Evolutionary conservation across 768 basidiomycete genomes (phyloP), one percentile per base, ranked within the genome.

Genomic region (Lentinus tigrinus): DNA sequence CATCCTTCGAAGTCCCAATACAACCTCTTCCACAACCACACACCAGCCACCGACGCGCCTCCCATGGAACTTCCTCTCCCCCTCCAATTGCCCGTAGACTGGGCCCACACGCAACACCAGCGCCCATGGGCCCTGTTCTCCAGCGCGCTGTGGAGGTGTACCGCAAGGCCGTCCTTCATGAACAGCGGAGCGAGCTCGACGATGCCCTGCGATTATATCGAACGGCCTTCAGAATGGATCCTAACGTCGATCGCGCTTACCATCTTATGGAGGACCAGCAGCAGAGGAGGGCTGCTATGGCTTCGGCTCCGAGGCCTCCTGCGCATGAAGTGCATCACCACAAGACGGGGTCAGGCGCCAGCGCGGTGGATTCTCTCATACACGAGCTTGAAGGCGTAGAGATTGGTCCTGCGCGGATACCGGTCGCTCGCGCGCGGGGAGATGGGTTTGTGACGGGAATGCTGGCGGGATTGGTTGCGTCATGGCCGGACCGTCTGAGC

Each of bases 171-270:
- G 79, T 93, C 28, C 77, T 83, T 38, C 77, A 81, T 46, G 94
- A 97, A 70, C 88, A 91, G 67, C 74, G 73, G 43, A 85, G 92
- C 38, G 75, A 88, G 58, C 75, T 93, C 48, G 89, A 94, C 62
- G 83, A 88, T 34, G 94, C 94, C 11, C 72, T 94, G 10, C 67
- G 72, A 24, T 73, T 93, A 8, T 97, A 96, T 66, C 85, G 91
- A 10, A 82, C 84, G 60, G 91, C 91, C 2, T 95, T 94, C 70
- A 83, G 87, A 52, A 73, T 88, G 73, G 82, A 94, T 58, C 76
- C 87, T 36, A 76, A 89, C 59, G 89, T 95, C 34, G 93, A 94
- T 68, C 79, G 80, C 58, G 80, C 81, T 1, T 93, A 89, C 72
- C 77, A 81, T 58, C 76, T 78, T 40, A 78, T 85, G 58, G 87